Percentiles rank a stretch among this genome's conserved stretches.
phyloP scores from a whole-genome alignment of 108 stramenopile species.

The Cyclotella distinguenda region DNA sequence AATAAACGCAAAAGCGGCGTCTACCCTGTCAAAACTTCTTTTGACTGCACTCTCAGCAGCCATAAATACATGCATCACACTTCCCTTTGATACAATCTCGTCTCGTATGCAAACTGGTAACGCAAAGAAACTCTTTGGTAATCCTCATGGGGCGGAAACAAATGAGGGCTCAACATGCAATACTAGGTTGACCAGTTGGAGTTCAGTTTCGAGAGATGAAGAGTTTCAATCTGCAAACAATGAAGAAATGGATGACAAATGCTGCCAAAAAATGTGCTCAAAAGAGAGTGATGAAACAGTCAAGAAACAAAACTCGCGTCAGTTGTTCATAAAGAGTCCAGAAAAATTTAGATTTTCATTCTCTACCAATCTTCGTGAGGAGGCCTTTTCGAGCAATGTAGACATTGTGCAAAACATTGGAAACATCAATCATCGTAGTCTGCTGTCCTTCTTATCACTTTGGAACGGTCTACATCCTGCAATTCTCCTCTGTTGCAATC shows the following conservation, averaged over 20 bases:
- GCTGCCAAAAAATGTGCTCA: not conserved
- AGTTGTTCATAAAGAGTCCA: conserved; percentile 16
- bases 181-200: not conserved
- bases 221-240: conserved; percentile 7
- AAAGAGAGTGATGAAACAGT: not conserved
- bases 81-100: conserved; percentile 89
- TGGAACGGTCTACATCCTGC: conserved; percentile 90
- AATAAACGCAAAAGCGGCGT: conserved; percentile 2
- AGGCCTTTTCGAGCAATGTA: conserved; percentile 17
- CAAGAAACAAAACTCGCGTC: not conserved
- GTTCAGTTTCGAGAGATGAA: not conserved
- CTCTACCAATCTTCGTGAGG: conserved; percentile 34
- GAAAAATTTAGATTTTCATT: conserved; percentile 33
- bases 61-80: conserved; percentile 80
- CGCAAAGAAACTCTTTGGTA: not conserved
- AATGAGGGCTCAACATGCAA: not conserved
- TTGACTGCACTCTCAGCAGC: conserved; percentile 85
- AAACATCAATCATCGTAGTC: conserved; percentile 6
- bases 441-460: conserved; percentile 33
- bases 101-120: conserved; percentile 59
- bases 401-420: not conserved
- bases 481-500: conserved; percentile 88
- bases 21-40: conserved; percentile 62
- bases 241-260: not conserved
- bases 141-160: not conserved